Evolutionary conservation across 805 yeast species (phyloP).

Genomic region (Schizosaccharomyces octosporus): DNA sequence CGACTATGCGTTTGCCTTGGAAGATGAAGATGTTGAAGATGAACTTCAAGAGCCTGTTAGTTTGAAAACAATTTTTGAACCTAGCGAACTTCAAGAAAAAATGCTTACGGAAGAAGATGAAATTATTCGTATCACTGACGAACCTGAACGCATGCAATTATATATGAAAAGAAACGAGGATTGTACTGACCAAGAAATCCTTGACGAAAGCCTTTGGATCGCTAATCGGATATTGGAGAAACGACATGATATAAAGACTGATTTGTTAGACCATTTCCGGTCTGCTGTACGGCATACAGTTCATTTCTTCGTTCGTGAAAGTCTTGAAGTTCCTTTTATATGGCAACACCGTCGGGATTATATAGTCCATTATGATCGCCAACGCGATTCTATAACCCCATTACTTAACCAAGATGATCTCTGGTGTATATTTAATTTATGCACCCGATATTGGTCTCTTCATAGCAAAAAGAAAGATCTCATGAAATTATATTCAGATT

Average conservation of each 20-base stretch:
- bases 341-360: slow-evolving; percentile 91
- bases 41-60: slow-evolving; percentile 24
- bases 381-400: neutral
- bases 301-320: slow-evolving; percentile 51
- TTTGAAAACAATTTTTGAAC: slow-evolving; percentile 78
- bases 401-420: slow-evolving; percentile 47
- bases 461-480: slow-evolving; percentile 47
- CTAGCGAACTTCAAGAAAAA: slow-evolving; percentile 71
- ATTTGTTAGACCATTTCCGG: slow-evolving; percentile 26
- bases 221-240: slow-evolving; percentile 12
- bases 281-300: slow-evolving; percentile 45
- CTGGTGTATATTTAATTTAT: slow-evolving; percentile 74
- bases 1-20: slow-evolving; percentile 94
- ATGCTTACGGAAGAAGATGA: slow-evolving; percentile 85
- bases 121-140: slow-evolving; percentile 56
- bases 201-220: slow-evolving; percentile 58
- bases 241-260: slow-evolving; percentile 5
- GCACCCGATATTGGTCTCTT: slow-evolving; percentile 68
- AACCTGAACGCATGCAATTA: slow-evolving; percentile 80
- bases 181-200: slow-evolving; percentile 12
- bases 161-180: slow-evolving; percentile 13
- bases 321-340: slow-evolving; percentile 78
- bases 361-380: slow-evolving; percentile 21
- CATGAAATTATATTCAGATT: slow-evolving; percentile 26
- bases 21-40: slow-evolving; percentile 16